These are phyloP conservation scores for Xylaria venustula DNA, from an alignment of 495 filamentous ascomycete species.

Conservation along the genomic window DNA sequence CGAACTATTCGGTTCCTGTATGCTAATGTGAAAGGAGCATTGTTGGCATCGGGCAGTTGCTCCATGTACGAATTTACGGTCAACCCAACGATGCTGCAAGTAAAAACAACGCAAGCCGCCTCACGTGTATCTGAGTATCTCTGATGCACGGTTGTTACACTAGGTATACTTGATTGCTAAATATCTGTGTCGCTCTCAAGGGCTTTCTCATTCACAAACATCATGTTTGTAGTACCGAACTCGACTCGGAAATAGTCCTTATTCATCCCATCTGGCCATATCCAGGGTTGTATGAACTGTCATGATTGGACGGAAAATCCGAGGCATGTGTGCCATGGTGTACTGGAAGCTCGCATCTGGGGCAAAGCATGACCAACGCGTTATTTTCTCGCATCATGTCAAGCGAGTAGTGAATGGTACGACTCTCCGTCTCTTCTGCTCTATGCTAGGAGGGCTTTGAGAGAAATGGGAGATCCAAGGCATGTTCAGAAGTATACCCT, in stretches of 20 bases:
- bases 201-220: too few species aligned
- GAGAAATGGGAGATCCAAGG: neutral
- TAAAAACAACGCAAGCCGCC: too few species aligned
- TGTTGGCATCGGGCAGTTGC: neutral
- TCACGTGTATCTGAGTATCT: too few species aligned
- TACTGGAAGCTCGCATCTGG: neutral
- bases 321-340: neutral
- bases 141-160: too few species aligned
- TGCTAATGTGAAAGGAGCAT: too few species aligned
- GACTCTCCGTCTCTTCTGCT: neutral
- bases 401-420: slow-evolving; percentile 4
- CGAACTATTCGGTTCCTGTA: too few species aligned
- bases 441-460: neutral
- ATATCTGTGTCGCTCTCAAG: too few species aligned
- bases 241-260: neutral
- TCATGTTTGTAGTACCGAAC: too few species aligned
- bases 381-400: slow-evolving; percentile 17
- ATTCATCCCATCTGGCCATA: neutral
- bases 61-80: neutral
- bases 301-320: neutral
- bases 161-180: too few species aligned
- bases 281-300: neutral
- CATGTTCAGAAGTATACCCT: neutral
- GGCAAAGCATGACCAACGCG: slow-evolving; percentile 9
- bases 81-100: too few species aligned